phyloP scores from a whole-genome alignment of 2,329 filamentous ascomycete genomes.

The Thelonectria rubi region DNA sequence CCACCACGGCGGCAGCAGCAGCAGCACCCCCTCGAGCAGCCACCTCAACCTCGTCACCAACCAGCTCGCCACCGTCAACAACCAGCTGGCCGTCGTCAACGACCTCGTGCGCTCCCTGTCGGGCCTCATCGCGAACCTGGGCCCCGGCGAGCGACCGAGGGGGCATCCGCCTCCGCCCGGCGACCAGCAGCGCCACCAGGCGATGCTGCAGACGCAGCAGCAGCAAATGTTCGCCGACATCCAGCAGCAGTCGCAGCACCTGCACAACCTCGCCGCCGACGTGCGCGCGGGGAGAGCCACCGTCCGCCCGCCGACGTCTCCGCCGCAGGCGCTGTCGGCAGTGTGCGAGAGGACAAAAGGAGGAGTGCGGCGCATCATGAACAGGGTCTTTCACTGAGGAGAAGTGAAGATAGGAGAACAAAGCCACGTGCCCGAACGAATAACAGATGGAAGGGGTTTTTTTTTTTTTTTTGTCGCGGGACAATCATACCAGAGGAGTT shows the following conservation, averaged over 20 bases:
- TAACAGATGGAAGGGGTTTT: not conserved
- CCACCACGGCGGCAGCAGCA: too few relatives aligned
- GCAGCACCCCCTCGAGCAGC: not conserved
- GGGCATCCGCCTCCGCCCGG: constrained; percentile 38
- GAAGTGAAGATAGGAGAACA: not conserved
- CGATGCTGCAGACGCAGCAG: constrained; percentile 37
- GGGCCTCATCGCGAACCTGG: constrained; percentile 38
- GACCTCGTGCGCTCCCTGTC: constrained; percentile 40
- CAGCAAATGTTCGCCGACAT: constrained; percentile 34
- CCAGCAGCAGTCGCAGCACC: constrained; percentile 9
- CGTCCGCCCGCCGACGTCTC: too few relatives aligned
- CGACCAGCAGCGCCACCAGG: constrained; percentile 31
- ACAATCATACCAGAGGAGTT: not conserved
- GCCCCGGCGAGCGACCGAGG: constrained; percentile 32
- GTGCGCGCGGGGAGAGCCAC: not conserved
- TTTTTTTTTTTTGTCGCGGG: not conserved
- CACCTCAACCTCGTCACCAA: not conserved
- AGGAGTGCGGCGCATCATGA: constrained; percentile 16
- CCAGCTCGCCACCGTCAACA: constrained; percentile 3
- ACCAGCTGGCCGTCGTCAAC: constrained; percentile 35
- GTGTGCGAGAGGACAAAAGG: not conserved
- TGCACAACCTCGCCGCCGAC: not conserved
- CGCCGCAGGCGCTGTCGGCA: too few relatives aligned
- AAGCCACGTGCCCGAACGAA: not conserved
- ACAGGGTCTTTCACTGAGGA: constrained; percentile 18